These are phyloP conservation scores for Kokia cookei DNA, from an alignment of 441 rosid species.

Conservation along the genomic window DNA sequence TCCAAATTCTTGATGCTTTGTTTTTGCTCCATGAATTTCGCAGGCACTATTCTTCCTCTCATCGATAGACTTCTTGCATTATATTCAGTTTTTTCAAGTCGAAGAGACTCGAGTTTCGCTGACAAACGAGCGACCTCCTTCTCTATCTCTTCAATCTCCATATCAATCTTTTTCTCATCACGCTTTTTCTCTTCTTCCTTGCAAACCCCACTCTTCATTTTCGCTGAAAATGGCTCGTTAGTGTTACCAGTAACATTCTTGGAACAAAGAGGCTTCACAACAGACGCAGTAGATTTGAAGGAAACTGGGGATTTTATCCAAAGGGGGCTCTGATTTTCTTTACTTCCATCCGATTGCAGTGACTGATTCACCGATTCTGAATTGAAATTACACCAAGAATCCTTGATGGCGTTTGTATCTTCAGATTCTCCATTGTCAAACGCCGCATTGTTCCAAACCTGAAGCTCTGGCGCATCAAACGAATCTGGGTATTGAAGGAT, in stretches of 20 bases:
- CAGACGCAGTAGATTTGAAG: constrained; percentile 25
- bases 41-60: constrained; percentile 58
- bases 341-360: constrained; percentile 56
- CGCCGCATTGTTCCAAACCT: constrained; percentile 92
- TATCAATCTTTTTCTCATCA: constrained; percentile 51
- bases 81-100: constrained; percentile 55
- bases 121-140: constrained; percentile 64
- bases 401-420: constrained; percentile 27
- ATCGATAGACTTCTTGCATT: constrained; percentile 38
- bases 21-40: constrained; percentile 76
- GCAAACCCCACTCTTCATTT: constrained; percentile 14
- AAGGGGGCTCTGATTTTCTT: constrained; percentile 53
- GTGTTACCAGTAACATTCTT: constrained; percentile 14
- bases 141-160: constrained; percentile 74
- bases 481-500: constrained; percentile 39
- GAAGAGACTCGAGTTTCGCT: constrained; percentile 62
- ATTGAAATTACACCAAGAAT: constrained; percentile 43
- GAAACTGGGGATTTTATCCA: constrained; percentile 28
- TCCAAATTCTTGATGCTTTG: constrained; percentile 26
- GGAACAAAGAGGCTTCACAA: constrained; percentile 37
- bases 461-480: constrained; percentile 43
- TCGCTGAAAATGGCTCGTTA: constrained; percentile 14
- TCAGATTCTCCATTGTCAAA: constrained; percentile 69
- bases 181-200: constrained; percentile 20
- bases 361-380: constrained; percentile 28